phyloP scores from a whole-genome alignment of 164 flowering plant species.

The Vitis riparia region DNA sequence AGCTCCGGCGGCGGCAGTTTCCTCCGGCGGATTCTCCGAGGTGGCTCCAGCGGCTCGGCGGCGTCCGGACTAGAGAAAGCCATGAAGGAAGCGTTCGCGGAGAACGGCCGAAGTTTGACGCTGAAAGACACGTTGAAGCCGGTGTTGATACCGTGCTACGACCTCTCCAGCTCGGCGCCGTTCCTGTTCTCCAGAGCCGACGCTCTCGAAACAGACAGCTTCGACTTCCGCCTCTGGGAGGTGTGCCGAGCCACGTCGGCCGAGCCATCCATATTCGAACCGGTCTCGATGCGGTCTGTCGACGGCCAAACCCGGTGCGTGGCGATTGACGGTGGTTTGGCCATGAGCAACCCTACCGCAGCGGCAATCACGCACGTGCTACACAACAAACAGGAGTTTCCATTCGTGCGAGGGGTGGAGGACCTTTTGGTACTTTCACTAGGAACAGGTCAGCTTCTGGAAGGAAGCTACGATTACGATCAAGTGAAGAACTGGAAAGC shows the following conservation, averaged over 20 bases:
- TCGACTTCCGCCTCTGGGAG: slow-evolving; percentile 83
- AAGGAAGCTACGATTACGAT: slow-evolving; percentile 58
- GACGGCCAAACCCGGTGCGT: slow-evolving; percentile 70
- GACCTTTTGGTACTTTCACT: slow-evolving; percentile 80
- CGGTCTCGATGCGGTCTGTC: slow-evolving; percentile 64
- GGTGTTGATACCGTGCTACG: slow-evolving; percentile 89
- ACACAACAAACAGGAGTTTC: slow-evolving; percentile 96
- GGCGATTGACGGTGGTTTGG: slow-evolving; percentile 83
- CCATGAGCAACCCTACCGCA: slow-evolving; percentile 90
- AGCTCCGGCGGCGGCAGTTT: slow-evolving; percentile 24
- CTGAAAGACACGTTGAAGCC: slow-evolving; percentile 87
- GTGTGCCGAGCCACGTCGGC: slow-evolving; percentile 91
- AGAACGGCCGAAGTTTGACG: slow-evolving; percentile 49
- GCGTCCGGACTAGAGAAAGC: slow-evolving; percentile 49
- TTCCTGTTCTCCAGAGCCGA: slow-evolving; percentile 91
- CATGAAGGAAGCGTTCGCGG: slow-evolving; percentile 61
- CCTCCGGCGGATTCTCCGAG: slow-evolving; percentile 31
- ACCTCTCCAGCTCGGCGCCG: slow-evolving; percentile 84
- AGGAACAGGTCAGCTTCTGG: slow-evolving; percentile 70
- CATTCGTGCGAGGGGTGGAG: slow-evolving; percentile 91
- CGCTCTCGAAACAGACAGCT: slow-evolving; percentile 82
- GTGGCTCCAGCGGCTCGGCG: slow-evolving; percentile 22
- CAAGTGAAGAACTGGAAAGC: slow-evolving; percentile 70
- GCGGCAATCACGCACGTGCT: slow-evolving; percentile 98
- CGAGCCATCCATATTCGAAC: slow-evolving; percentile 64